Evolutionary conservation across 2,329 filamentous ascomycete species (phyloP).

Genomic region (Boeremia exigua): DNA sequence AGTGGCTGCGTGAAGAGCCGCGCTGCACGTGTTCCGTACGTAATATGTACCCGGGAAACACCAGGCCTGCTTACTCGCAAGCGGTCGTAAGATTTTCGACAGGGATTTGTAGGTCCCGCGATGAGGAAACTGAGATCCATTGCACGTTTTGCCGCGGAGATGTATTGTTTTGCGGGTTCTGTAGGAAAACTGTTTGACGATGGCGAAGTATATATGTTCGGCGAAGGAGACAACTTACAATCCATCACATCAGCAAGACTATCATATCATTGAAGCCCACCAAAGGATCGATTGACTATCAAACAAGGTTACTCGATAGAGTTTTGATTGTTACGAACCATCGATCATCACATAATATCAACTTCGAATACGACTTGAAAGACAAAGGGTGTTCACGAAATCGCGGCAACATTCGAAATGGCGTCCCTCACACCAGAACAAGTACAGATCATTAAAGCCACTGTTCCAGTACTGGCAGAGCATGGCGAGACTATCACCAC

Average conservation of each 20-base stretch:
- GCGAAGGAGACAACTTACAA: neutral
- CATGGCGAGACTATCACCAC: conserved; percentile 72
- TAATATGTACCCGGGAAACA: conserved; percentile 8
- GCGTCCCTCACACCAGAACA: conserved; percentile 65
- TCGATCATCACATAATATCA: neutral
- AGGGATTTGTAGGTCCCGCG: neutral
- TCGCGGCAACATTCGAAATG: conserved; percentile 21
- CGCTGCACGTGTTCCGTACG: conserved; percentile 10
- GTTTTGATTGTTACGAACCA: neutral
- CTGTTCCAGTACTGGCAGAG: conserved; percentile 70
- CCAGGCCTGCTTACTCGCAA: conserved; percentile 8
- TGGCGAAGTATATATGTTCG: conserved; percentile 10
- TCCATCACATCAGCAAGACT: neutral
- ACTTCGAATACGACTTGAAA: neutral
- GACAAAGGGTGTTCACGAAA: neutral
- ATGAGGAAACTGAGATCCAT: conserved; percentile 1
- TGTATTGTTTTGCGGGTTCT: conserved; percentile 4
- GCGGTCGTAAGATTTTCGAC: conserved; percentile 9
- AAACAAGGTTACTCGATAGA: neutral
- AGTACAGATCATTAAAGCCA: conserved; percentile 70
- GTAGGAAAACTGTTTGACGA: conserved; percentile 5
- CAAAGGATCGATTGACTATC: neutral
- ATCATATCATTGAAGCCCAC: neutral
- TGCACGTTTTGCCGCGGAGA: conserved; percentile 12
- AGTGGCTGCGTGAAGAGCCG: conserved; percentile 10